phyloP scores from a whole-genome alignment of 306 rosid species.

The Trifolium subterraneum region DNA sequence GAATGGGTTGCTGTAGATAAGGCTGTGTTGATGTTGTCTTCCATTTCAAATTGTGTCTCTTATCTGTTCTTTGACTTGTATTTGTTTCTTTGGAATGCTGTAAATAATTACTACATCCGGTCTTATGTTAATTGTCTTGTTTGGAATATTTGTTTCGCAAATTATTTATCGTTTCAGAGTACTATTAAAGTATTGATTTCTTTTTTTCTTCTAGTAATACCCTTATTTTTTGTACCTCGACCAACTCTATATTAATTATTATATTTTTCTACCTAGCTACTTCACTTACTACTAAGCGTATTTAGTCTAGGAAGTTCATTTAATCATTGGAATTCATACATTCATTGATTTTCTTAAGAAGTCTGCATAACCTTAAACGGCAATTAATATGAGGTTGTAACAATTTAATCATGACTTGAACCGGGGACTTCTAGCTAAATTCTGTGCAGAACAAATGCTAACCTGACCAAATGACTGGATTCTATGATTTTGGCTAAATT shows the following conservation, averaged over 20 bases:
- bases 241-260: neutral
- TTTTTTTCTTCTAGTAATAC: neutral
- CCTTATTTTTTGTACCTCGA: neutral
- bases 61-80: constrained; percentile 14
- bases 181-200: neutral
- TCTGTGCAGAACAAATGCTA: constrained; percentile 12
- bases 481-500: constrained; percentile 37
- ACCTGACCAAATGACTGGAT: constrained; percentile 18
- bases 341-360: neutral
- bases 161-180: neutral
- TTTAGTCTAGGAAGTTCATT: neutral
- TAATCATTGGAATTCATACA: neutral
- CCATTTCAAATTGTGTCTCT: neutral
- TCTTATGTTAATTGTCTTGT: neutral
- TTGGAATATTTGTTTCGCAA: neutral
- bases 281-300: neutral
- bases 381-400: neutral
- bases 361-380: neutral
- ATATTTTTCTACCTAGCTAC: neutral
- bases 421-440: constrained; percentile 6
- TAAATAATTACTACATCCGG: neutral
- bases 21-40: constrained; percentile 18
- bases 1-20: neutral
- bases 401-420: constrained; percentile 12
- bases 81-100: constrained; percentile 16